Evolutionary conservation across 176 grass and related monocot genomes (phyloP).

Genomic region (Miscanthus lutarioriparius): DNA sequence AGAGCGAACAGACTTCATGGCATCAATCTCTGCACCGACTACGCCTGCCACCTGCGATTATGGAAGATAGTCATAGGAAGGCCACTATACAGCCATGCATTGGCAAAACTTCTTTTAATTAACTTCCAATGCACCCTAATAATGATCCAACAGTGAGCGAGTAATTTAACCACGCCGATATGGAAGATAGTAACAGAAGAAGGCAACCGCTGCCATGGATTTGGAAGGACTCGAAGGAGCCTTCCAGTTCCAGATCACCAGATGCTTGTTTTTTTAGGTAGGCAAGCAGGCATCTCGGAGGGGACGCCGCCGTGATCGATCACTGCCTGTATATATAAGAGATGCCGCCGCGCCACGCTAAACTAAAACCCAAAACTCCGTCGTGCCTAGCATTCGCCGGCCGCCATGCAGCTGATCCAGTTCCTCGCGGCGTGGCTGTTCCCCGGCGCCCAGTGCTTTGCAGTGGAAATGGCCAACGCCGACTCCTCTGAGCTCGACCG

Average conservation of each 20-base stretch:
- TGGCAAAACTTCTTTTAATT: not conserved
- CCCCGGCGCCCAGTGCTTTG: not conserved
- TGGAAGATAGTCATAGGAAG: not conserved
- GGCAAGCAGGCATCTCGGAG: not conserved
- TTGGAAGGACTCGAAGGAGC: no score
- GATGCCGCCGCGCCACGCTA: not conserved
- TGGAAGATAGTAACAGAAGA: no score
- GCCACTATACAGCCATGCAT: not conserved
- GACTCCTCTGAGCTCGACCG: not conserved
- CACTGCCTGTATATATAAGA: not conserved
- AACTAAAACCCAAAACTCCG: not conserved
- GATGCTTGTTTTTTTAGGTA: not conserved
- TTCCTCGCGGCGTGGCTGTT: constrained; percentile 32
- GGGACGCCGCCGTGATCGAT: not conserved
- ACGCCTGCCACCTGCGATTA: not conserved
- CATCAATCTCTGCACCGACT: no score
- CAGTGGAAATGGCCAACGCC: not conserved
- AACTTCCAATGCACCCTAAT: not conserved
- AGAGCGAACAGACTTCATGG: no score
- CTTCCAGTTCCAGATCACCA: no score
- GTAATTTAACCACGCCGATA: not conserved
- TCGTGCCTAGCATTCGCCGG: not conserved
- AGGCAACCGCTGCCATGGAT: no score
- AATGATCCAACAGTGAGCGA: not conserved
- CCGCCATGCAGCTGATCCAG: constrained; percentile 24